Evolutionary conservation across 1,284 basidiomycete species (phyloP), one percentile per base, ranked within the genome.

Genomic region (Leccinum subspadiceum): DNA sequence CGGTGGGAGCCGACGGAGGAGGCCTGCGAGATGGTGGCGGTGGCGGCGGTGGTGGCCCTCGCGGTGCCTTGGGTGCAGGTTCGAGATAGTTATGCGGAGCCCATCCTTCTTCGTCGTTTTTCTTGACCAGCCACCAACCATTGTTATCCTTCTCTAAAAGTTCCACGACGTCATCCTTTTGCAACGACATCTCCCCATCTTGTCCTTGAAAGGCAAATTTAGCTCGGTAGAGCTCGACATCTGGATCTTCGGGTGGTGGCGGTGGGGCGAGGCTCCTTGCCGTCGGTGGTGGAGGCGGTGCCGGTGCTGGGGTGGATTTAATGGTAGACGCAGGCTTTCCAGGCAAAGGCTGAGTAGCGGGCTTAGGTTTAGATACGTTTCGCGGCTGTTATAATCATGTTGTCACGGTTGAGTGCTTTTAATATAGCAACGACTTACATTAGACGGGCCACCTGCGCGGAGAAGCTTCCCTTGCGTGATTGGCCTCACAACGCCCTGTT

Each of bases 51-150:
- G 86, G 80, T 1, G 82, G 78, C 7, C 82, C 78, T 54, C 82
- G 84, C 2, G 83, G 79, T 62, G 82, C 83, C 13, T 84, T 84
- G 50, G 86, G 84, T 3, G 89, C 84, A 50, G 90, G 81, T 71
- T 96, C 92, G 26, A 96, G 85, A 71, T 98, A 98, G 75, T 98
- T 97, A 64, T 90, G 89, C 2, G 96, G 96, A 15, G 95, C 92
- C 96, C 96, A 99, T 13, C 94, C 96, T 74, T 98, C 94, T 22
- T 79, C 76, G 1, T 84, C 85, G 59, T 83, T 84, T 77, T 93
- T 96, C 80, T 91, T 93, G 55, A 98, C 90, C 49, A 98, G 81
- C 95, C 96, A 98, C 96, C 96, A 99, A 65, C 91, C 94, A 69
- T 95, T 94, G 62, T 93, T 85, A 65, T 97, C 94, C 78, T 98